Evolutionary conservation across 805 yeast species (phyloP), one percentile per base, ranked within the genome.

Genomic region (Saccharomycopsis fermentans): DNA sequence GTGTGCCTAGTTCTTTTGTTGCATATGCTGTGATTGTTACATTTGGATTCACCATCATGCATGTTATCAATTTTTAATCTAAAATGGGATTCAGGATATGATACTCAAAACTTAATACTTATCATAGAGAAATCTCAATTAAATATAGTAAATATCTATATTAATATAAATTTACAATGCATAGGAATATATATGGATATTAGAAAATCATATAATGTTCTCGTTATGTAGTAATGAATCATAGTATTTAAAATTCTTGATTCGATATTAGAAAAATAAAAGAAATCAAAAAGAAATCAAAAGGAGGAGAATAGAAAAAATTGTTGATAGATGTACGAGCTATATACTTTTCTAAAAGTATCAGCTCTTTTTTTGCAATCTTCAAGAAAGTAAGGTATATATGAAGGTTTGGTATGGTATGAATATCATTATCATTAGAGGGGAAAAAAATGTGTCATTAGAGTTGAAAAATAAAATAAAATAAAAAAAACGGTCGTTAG

Each of bases 1-100:
- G 99, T 69, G 89, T 92, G 6, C 96, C 97, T 11, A 79, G 92
- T 21, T 87, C 96, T 32, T 59, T 92, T 2, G 74, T 92, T 26
- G 99, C 98, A 0, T 92, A 82, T 68, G 75, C 81, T 3, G 73
- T 87, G 55, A 85, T 90, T 90, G 74, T 35, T 24, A 36, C 55
- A 11, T 14, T 58, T 21, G 55, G 57, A 14, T 58, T 54, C 43
- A 54, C 32, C 24, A 11, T 43, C 19, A 34, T 35, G 36, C 40
- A 52, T 27, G 24, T 34, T 6, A 32, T 32, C 8, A 27, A 32
- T 27, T 51, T 51, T 16, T 43, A 21, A 43, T 21, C 12, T 19
- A 19, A 19, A 40, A n/a, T n/a, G 14, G 24, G 9, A 43, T 3
- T 6, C 9, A 43, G 9, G 24, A 24, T 29, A 21, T 21, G 17